These are phyloP conservation scores for Raphanus raphanistrum DNA, from an alignment of 345 rosid species.

Conservation along the genomic window DNA sequence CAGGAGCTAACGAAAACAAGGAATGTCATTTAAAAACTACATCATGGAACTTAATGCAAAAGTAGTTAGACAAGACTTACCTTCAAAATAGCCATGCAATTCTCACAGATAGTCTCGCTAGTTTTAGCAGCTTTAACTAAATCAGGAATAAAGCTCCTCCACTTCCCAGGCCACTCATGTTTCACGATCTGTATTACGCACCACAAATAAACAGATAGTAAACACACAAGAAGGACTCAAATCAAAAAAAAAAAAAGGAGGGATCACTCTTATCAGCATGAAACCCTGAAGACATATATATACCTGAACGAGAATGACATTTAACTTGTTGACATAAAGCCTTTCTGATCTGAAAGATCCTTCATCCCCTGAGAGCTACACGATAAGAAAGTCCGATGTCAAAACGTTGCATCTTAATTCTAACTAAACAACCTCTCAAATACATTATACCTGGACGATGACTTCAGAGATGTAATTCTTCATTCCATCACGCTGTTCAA, in stretches of 20 bases:
- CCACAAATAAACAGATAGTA: constrained; percentile 10
- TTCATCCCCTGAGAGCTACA: constrained; percentile 83
- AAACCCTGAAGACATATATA: not conserved
- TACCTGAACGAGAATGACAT: constrained; percentile 94
- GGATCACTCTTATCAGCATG: not conserved
- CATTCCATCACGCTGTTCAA: constrained; percentile 96
- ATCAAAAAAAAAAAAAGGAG: not conserved
- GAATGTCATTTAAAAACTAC: constrained; percentile 16
- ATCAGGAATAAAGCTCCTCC: constrained; percentile 96
- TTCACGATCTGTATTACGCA: constrained; percentile 64
- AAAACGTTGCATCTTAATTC: not conserved
- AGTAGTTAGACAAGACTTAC: constrained; percentile 42
- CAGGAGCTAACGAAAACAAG: constrained; percentile 59
- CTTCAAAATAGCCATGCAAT: constrained; percentile 94
- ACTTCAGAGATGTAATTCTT: constrained; percentile 98
- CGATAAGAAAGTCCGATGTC: not conserved
- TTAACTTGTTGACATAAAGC: constrained; percentile 93
- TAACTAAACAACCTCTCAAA: not conserved
- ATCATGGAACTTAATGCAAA: not conserved
- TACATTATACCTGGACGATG: constrained; percentile 75
- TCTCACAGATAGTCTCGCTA: constrained; percentile 97
- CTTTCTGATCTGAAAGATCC: constrained; percentile 77
- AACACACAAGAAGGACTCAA: not conserved
- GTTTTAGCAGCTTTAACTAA: constrained; percentile 96
- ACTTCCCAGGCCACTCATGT: constrained; percentile 97